Base-by-base conservation (phyloP, 805 yeast genomes). In the Kluyveromyces wickerhamii region DNA sequence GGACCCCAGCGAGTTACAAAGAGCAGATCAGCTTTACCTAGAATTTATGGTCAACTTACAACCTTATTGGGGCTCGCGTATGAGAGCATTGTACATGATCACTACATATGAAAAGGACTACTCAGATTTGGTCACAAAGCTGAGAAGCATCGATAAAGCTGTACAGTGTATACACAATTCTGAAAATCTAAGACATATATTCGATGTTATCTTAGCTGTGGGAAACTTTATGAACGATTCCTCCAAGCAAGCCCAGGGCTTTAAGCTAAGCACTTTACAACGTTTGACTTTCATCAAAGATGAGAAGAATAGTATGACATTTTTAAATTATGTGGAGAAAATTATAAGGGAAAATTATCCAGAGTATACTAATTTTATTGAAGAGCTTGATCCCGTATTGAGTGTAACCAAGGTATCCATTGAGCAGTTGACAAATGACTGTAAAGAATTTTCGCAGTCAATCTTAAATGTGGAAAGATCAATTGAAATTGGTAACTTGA, bases 161-260 rank as follows among this genome's bases (percentile, higher is more conserved):
- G 75, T 79, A 27, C 71, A 71, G 26, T 67, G 77, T 27, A 67
- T 89, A 24, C 72, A 72, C 41, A 65, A 69, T 17, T 84, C 95
- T 1, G 72, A 71, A 12, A 74, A 76, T 34, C 67, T 94, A 51
- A 72, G 77, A 41, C 71, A 74, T 36, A 77, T 92, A 11, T 71
- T 94, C 50, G 87, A 84, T 37, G 75, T 92, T 30, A 89, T 92
- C 41, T 65, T 88, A 43, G 79, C 88, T 4, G 92, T 92, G 33
- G 99, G 98, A 39, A 92, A 92, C 57, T 89, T 79, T 56, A 92
- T 92, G 98, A 92, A 94, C 55, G 95, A 87, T 49, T 66, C 76
- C n/a, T 68, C 85, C 2, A 88, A 87, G 48, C 95, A 87, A 55
- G 97, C 96, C 1, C 71, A 74, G 44, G 99, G 99, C 3, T 94